Evolutionary conservation across 257 asterid genomes (phyloP).

Genomic region (Euphrasia confusa): DNA sequence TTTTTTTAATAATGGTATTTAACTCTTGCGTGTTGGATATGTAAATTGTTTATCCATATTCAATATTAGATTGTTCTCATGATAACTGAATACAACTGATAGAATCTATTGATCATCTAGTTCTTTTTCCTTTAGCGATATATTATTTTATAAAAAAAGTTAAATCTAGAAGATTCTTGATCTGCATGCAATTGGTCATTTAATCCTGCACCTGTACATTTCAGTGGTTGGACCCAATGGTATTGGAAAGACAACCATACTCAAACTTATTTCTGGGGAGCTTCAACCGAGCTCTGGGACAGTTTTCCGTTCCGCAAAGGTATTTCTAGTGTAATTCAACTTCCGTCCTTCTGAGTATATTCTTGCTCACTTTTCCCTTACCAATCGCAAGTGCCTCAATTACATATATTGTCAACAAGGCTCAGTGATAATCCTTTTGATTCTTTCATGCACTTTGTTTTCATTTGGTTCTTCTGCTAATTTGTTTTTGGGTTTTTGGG

Average conservation of each 20-base stretch:
- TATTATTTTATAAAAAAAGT: neutral
- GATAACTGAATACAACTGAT: slow-evolving; percentile 17
- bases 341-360: neutral
- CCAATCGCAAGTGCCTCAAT: neutral
- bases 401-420: slow-evolving; percentile 8
- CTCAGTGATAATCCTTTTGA: slow-evolving; percentile 1
- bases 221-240: slow-evolving; percentile 99
- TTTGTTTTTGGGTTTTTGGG: neutral
- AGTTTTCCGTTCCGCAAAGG: slow-evolving; percentile 98
- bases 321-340: slow-evolving; percentile 20
- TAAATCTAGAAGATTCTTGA: slow-evolving; percentile 5
- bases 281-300: slow-evolving; percentile 98
- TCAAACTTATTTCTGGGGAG: slow-evolving; percentile 90
- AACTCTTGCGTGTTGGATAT: slow-evolving; percentile 16
- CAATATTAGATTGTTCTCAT: slow-evolving; percentile 5
- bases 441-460: slow-evolving; percentile 14
- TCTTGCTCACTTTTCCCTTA: neutral
- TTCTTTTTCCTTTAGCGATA: slow-evolving; percentile 20
- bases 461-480: slow-evolving; percentile 12
- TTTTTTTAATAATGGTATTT: slow-evolving; percentile 17
- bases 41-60: slow-evolving; percentile 15
- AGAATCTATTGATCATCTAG: slow-evolving; percentile 12
- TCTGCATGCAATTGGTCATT: slow-evolving; percentile 10
- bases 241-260: slow-evolving; percentile 94
- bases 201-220: slow-evolving; percentile 22